phyloP scores from a whole-genome alignment of 2,329 filamentous ascomycete species.

The Tolypocladium pustulatum region DNA sequence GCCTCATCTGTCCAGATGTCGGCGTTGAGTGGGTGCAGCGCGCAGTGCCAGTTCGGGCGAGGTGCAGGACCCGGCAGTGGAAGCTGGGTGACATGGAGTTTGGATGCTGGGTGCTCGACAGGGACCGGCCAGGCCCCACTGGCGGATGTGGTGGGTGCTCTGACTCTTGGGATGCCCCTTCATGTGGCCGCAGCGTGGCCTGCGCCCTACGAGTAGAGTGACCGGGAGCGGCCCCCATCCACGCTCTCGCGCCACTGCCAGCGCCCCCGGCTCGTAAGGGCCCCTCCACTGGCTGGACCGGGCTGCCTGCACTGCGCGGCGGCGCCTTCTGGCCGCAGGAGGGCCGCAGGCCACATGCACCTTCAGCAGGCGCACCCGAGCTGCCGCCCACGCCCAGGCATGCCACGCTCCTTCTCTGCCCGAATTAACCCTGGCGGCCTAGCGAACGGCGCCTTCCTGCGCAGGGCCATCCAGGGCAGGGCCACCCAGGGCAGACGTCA shows the following conservation, averaged over 20 bases:
- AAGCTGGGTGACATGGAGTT: background rate
- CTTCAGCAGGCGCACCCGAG: background rate
- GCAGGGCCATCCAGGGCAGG: background rate
- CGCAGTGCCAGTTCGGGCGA: background rate
- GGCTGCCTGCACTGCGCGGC: background rate
- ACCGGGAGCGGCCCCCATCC: background rate
- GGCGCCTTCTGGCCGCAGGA: background rate
- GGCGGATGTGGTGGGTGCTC: background rate
- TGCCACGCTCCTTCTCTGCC: background rate
- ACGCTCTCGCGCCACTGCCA: background rate
- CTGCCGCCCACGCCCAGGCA: background rate
- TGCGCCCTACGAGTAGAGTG: background rate
- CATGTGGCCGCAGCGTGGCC: background rate
- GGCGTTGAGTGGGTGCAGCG: background rate
- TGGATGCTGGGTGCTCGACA: background rate
- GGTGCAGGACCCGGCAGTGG: background rate
- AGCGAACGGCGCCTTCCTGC: background rate
- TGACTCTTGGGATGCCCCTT: background rate
- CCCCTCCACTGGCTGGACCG: background rate
- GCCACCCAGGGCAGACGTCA: background rate
- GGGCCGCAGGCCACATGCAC: background rate
- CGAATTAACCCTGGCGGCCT: background rate
- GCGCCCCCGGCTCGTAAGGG: background rate
- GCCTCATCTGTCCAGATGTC: background rate
- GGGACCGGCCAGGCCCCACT: background rate